Base-by-base conservation (phyloP, 129 eudicot species). In the Ambrosia trifida region DNA sequence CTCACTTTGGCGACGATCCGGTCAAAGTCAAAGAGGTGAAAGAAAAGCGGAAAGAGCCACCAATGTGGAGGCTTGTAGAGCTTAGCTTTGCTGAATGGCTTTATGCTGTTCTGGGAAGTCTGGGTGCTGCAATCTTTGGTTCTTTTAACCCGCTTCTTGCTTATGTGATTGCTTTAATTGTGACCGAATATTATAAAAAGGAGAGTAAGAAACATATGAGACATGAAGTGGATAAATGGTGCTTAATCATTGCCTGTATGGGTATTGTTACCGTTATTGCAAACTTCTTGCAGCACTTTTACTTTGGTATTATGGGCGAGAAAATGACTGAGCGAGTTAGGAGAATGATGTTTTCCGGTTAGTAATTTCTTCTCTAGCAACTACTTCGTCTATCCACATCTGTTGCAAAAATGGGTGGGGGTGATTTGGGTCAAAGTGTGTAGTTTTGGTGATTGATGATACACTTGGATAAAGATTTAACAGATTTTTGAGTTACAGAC, bases 281-380 rank as follows among this genome's bases (percentile, higher is more conserved):
- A 9, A 89, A 89, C 46, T 94, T 94, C 81, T 79, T 94, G 92
- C 96, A 89, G 88, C 98, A 93, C 72, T 93, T 93, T 36, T 94
- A 89, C 75, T 94, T 94, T 75, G 98, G 98, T 49, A 94, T 94
- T 45, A 94, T 94, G 98, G 98, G 98, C 40, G 98, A 94, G 85
- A 89, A 89, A 72, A 89, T 94, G 96, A 94, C 98, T 1, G 96
- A 87, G 79, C 85, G 98, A 72, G 96, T 94, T 70, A 74, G 98
- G 76, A 85, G 96, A 81, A 89, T 89, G 98, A 94, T 94, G 98
- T 94, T 94, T 80, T 94, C 98, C 57, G 98, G 98, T 89, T 75
- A 12, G 53, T 72, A 52, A 17, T 50, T 65, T 3, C 64, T 66
- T 35, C 75, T 36, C 61, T 31, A 30, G 75, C 66, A 49, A 49